These are phyloP conservation scores for Aspergillus hortae DNA, from an alignment of 2,329 filamentous ascomycete species.

Conservation along the genomic window DNA sequence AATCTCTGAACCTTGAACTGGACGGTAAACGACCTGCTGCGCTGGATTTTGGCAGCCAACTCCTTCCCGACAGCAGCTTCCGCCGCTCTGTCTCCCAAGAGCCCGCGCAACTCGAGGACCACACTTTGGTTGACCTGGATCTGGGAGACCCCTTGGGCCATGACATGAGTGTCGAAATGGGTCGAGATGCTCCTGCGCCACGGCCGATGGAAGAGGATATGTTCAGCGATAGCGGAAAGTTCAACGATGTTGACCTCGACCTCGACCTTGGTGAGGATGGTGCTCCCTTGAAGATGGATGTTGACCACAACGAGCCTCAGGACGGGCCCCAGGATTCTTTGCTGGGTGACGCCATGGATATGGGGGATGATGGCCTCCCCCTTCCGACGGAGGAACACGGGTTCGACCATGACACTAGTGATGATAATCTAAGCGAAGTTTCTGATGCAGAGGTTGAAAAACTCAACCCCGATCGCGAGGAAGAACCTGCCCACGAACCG, in stretches of 20 bases:
- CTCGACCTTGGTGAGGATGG: slow-evolving; percentile 48
- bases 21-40: slow-evolving; percentile 33
- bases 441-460: slow-evolving; percentile 47
- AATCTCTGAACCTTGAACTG: slow-evolving; percentile 54
- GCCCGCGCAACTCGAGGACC: slow-evolving; percentile 57
- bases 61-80: slow-evolving; percentile 64
- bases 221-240: slow-evolving; percentile 62
- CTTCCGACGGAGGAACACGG: slow-evolving; percentile 43
- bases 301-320: slow-evolving; percentile 16
- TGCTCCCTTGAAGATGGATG: slow-evolving; percentile 39
- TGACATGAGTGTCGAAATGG: slow-evolving; percentile 72
- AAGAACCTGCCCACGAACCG: slow-evolving; percentile 37
- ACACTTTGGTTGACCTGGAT: slow-evolving; percentile 71
- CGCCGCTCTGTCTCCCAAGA: slow-evolving; percentile 48
- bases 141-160: slow-evolving; percentile 64
- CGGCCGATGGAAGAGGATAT: slow-evolving; percentile 56
- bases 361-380: slow-evolving; percentile 50
- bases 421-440: no score
- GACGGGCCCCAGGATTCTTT: slow-evolving; percentile 50
- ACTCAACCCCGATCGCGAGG: slow-evolving; percentile 45
- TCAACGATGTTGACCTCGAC: slow-evolving; percentile 52
- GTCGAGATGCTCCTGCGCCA: slow-evolving; percentile 74
- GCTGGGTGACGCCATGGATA: slow-evolving; percentile 50
- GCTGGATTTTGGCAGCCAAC: slow-evolving; percentile 68
- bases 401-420: slow-evolving; percentile 57